Evolutionary conservation across 106 monocot genomes (phyloP), one percentile per base, ranked within the genome.

Genomic region (Amphibolis antarctica): DNA sequence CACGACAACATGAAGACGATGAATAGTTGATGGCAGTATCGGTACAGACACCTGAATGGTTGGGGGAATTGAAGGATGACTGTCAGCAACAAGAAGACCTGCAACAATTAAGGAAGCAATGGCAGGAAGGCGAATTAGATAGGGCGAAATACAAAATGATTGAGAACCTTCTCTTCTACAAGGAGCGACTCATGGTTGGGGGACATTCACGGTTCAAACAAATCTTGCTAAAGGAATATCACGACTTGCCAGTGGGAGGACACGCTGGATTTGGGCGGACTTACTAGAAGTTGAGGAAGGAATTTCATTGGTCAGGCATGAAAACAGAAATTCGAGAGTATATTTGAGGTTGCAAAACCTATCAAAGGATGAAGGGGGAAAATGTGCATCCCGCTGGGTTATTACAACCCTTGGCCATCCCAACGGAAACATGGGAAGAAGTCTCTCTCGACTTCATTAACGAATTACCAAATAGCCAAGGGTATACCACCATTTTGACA

Each of bases 391-490:
- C 26, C 1, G 29, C 29, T 3, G 5, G 59, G 13, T 15, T 59
- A 14, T 22, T 59, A 12, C 59, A 59, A n/a, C 14, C 30, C 1
- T 14, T 43, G 22, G 43, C 36, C 1, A 44, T 61, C 21, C 61
- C 61, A 0, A 28, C 11, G 21, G 18, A 1, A 44, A 30, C 20
- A 0, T 43, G 5, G 7, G 17, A 61, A 44, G 61, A 61, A 11
- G 30, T 71, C 11, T 24, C 52, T 0, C 53, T 63, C 53, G 63
- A 71, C 3, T 71, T 71, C 24, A 71, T 62, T 1, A 53, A 28
- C 0, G 23, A 53, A 10, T 27, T 71, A 1, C 42, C 71, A n/a
- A 3, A 12, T 13, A 0, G 9, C 12, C 1, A 7, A 27, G 13
- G 15, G 42, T 1, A 25, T 1, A 2, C 14, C 2, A 3, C 1